Base-by-base conservation (phyloP, 306 rosid species). In the Prunus mira region DNA sequence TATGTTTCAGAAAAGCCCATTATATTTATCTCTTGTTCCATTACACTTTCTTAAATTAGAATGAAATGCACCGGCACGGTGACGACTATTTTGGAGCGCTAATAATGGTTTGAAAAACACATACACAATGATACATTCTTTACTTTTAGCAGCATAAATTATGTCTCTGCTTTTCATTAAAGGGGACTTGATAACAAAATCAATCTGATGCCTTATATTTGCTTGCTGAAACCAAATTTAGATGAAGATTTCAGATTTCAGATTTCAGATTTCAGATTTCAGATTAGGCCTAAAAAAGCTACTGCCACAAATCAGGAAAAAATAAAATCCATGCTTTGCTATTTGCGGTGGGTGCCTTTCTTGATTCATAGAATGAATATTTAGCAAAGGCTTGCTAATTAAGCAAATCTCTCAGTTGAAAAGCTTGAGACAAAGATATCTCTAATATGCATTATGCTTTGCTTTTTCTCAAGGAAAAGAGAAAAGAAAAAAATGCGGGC, bases 391-490 rank as follows among this genome's bases (percentile, higher is more conserved):
- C 45, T 65, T 65, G 63, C 73, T 63, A 18, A 52, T 64, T 68
- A 65, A 57, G 66, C 45, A 79, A 81, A 78, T 81, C 46, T 61
- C 50, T 38, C 56, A 11, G 65, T 55, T 47, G 66, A 67, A 83
- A 76, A 85, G 68, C 60, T 74, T 57, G 71, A 50, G 51, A 80
- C 78, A 71, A 22, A 28, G 73, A 76, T 28, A 78, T 55, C 22
- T 60, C 24, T 34, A 20, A 43, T 50, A 56, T 57, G 30, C 61
- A 75, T 27, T 73, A 66, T 81, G 77, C 85, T 79, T 83, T 85
- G 76, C 81, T 85, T 85, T 83, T 61, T 41, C 58, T 73, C 20
- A 19, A 71, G 49, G 65, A 54, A 64, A 81, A 46, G 50, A 12
- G 22, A 49, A 65, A 69, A 66, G 38, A 45, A 17, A 11, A 69